phyloP scores from a whole-genome alignment of 306 rosid genomes.

The Phaseolus lunatus region DNA sequence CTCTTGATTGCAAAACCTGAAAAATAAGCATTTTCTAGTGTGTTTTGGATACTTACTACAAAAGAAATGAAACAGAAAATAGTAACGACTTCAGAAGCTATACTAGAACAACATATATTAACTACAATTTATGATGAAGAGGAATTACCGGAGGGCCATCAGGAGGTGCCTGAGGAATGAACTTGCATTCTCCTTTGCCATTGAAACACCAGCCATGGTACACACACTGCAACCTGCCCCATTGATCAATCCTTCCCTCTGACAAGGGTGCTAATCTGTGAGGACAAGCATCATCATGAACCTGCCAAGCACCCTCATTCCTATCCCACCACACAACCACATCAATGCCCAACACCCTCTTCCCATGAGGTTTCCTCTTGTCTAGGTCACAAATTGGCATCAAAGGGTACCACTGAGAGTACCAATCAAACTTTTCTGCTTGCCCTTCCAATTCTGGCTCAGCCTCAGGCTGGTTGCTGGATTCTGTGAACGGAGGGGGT shows the following conservation, averaged over 20 bases:
- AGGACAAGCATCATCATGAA: constrained; percentile 88
- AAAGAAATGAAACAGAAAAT: constrained; percentile 8
- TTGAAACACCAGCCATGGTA: constrained; percentile 97
- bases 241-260: constrained; percentile 92
- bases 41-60: not conserved
- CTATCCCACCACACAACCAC: constrained; percentile 98
- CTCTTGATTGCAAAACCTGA: not conserved
- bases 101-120: not conserved
- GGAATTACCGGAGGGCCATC: constrained; percentile 81
- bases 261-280: constrained; percentile 93
- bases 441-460: constrained; percentile 40
- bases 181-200: constrained; percentile 85
- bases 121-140: not conserved
- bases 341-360: constrained; percentile 81
- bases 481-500: constrained; percentile 61
- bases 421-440: constrained; percentile 76
- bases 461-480: constrained; percentile 47
- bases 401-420: constrained; percentile 85
- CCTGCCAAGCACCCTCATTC: constrained; percentile 82
- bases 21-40: not conserved
- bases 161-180: constrained; percentile 87
- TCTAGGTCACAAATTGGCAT: constrained; percentile 91
- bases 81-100: not conserved
- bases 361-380: constrained; percentile 80
- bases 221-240: constrained; percentile 96